phyloP scores from a whole-genome alignment of 805 yeast species.

The Starmerella riodocensis region DNA sequence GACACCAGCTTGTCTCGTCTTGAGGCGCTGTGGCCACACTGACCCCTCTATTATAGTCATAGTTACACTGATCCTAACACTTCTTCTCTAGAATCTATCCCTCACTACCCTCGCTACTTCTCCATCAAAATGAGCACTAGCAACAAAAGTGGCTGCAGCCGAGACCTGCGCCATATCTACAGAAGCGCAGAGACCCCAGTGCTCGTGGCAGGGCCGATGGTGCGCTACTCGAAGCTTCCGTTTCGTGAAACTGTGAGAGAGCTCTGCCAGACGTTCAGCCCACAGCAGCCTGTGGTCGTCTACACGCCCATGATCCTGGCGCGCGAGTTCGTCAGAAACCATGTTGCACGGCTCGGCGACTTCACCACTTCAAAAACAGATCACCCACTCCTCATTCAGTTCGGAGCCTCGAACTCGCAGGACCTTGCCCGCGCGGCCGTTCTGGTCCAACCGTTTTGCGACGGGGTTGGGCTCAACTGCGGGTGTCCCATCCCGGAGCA shows the following conservation, averaged over 20 bases:
- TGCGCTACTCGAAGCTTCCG: conserved; percentile 85
- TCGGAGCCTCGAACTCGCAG: conserved; percentile 73
- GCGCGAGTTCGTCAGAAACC: conserved; percentile 80
- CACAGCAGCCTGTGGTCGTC: conserved; percentile 48
- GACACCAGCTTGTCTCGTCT: conserved; percentile 9
- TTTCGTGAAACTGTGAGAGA: conserved; percentile 69
- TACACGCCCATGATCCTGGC: conserved; percentile 96
- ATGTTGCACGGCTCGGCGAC: conserved; percentile 67
- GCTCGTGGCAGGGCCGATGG: conserved; percentile 87
- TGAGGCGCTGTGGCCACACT: conserved; percentile 13
- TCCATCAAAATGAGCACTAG: background rate
- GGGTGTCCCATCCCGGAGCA: conserved; percentile 97
- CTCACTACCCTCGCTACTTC: too few species aligned
- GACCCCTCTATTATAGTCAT: conserved; percentile 15
- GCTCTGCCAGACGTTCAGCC: conserved; percentile 32
- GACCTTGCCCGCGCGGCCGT: conserved; percentile 75
- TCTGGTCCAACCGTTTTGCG: conserved; percentile 81
- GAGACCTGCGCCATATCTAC: background rate
- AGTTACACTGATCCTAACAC: conserved; percentile 23
- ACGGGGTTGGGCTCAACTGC: conserved; percentile 89
- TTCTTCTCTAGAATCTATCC: too few species aligned
- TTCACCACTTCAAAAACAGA: conserved; percentile 68
- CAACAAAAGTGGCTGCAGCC: background rate
- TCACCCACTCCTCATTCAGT: conserved; percentile 68
- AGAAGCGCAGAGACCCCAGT: conserved; percentile 25